Conservation (phyloP, 257 asterid genomes). For the Prunella vulgaris region DNA sequence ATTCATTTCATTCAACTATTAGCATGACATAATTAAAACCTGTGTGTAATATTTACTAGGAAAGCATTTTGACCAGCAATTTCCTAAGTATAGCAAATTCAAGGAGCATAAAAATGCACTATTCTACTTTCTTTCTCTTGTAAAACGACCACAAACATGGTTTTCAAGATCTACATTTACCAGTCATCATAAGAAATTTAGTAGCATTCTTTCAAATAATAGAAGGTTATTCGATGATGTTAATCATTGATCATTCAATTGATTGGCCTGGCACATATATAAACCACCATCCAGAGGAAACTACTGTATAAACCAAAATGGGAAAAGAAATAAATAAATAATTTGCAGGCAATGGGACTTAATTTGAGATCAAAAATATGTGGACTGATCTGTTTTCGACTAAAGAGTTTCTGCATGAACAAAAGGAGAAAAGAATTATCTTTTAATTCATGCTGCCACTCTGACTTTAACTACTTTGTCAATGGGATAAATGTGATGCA, state of each 20-base stretch:
- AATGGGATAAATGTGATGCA: neutral
- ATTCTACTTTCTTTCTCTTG: neutral
- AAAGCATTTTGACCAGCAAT: neutral
- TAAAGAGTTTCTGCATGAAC: neutral
- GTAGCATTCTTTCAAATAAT: neutral
- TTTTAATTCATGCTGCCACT: neutral
- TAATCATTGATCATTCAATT: neutral
- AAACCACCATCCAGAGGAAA: neutral
- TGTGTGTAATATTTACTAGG: neutral
- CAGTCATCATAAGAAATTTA: neutral
- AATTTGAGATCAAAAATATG: neutral
- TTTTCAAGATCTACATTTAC: neutral
- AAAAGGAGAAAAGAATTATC: neutral
- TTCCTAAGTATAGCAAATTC: neutral
- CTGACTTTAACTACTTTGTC: neutral
- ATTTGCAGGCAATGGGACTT: conserved; percentile 7
- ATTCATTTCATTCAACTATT: conserved; percentile 4
- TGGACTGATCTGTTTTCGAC: neutral
- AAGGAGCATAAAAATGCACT: neutral
- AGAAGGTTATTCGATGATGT: neutral
- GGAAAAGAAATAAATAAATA: neutral
- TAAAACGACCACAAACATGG: neutral
- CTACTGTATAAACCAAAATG: neutral
- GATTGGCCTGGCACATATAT: neutral
- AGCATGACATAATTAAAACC: neutral